phyloP scores from a whole-genome alignment of 441 rosid genomes.

The Brassica hybrid region DNA sequence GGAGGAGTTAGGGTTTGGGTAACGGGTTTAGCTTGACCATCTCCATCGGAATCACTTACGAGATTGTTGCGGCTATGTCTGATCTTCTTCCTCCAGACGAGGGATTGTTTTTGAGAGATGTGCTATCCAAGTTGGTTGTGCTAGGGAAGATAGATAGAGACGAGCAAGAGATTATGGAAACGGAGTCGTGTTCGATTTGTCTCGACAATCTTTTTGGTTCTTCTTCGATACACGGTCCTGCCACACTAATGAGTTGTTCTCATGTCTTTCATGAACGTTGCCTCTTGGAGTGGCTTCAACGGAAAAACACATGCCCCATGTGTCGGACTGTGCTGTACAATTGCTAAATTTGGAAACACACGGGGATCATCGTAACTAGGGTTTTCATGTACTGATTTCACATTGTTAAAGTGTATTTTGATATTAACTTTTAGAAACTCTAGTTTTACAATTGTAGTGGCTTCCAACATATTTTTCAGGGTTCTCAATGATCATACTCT shows the following conservation, averaged over 20 bases:
- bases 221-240: background rate
- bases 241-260: slow-evolving; percentile 17
- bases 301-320: slow-evolving; percentile 27
- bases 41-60: background rate
- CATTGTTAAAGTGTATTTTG: background rate
- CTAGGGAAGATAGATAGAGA: background rate
- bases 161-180: slow-evolving; percentile 1
- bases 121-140: background rate
- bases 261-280: slow-evolving; percentile 31
- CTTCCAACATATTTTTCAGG: background rate
- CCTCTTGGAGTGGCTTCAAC: slow-evolving; percentile 24
- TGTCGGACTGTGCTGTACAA: slow-evolving; percentile 25
- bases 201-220: slow-evolving; percentile 18
- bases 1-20: background rate
- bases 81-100: background rate
- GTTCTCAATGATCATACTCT: background rate
- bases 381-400: background rate
- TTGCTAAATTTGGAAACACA: background rate
- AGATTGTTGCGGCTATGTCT: background rate
- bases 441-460: background rate
- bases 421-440: background rate
- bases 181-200: slow-evolving; percentile 32
- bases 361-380: background rate
- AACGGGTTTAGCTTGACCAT: background rate
- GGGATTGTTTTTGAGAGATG: background rate